These are phyloP conservation scores for Jackrogersella minutella DNA, from an alignment of 495 filamentous ascomycete species.

Conservation along the genomic window DNA sequence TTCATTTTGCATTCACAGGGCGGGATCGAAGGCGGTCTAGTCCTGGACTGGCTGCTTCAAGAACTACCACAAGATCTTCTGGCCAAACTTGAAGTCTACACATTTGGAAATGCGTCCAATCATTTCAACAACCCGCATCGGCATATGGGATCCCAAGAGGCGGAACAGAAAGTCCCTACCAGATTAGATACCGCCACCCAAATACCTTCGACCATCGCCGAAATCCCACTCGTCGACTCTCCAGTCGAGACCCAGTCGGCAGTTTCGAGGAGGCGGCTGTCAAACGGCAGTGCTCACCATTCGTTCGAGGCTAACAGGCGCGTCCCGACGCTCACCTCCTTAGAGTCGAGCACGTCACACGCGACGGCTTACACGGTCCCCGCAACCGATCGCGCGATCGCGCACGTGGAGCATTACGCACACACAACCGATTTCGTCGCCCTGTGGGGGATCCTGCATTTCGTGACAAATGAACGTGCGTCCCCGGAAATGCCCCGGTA, in stretches of 20 bases:
- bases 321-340: conserved; percentile 14
- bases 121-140: conserved; percentile 85
- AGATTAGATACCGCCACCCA: conserved; percentile 5
- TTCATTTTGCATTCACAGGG: conserved; percentile 85
- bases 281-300: conserved; percentile 19
- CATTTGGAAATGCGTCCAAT: conserved; percentile 84
- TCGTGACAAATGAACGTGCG: conserved; percentile 55
- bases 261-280: conserved; percentile 21
- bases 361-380: conserved; percentile 25
- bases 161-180: conserved; percentile 34
- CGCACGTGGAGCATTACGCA: conserved; percentile 86
- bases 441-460: conserved; percentile 77
- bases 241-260: conserved; percentile 30
- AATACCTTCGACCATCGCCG: conserved; percentile 24
- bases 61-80: conserved; percentile 75
- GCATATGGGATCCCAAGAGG: conserved; percentile 43
- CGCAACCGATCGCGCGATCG: conserved; percentile 59
- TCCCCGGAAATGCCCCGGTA: conserved; percentile 63
- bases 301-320: conserved; percentile 15
- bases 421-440: conserved; percentile 80
- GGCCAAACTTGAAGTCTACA: conserved; percentile 80
- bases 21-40: conserved; percentile 75
- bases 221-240: conserved; percentile 38
- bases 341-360: conserved; percentile 11
- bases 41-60: conserved; percentile 80